Evolutionary conservation across 2,329 filamentous ascomycete genomes (phyloP).

Genomic region (Orbilia blumenaviensis): DNA sequence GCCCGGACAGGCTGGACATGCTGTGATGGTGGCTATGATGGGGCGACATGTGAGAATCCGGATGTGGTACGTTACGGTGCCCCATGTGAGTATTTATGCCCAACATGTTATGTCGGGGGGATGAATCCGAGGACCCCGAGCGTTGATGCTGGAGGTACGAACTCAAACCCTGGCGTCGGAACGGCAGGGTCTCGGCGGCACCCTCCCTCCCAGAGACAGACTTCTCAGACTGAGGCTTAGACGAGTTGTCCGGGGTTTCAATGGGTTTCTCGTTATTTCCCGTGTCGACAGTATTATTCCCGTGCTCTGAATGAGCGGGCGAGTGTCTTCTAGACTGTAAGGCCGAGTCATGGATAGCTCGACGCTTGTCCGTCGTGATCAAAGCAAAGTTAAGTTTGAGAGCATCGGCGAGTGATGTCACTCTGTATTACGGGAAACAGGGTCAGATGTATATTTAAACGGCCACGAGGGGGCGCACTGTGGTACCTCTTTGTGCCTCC

Average conservation of each 20-base stretch:
- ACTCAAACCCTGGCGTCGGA: conserved; percentile 52
- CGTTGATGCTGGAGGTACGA: conserved; percentile 50
- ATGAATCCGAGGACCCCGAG: conserved; percentile 45
- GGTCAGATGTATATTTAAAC: not conserved
- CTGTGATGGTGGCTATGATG: conserved; percentile 43
- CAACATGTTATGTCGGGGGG: conserved; percentile 33
- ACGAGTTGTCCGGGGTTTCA: conserved; percentile 16
- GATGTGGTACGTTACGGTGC: conserved; percentile 48
- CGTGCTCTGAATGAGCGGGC: conserved; percentile 57
- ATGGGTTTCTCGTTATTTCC: conserved; percentile 28
- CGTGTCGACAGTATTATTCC: conserved; percentile 58
- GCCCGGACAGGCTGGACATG: conserved; percentile 22
- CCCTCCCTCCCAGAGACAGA: not conserved
- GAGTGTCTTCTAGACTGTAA: conserved; percentile 57
- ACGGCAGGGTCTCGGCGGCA: conserved; percentile 58
- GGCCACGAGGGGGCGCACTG: not conserved
- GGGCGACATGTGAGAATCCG: conserved; percentile 48
- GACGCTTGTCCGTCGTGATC: conserved; percentile 82
- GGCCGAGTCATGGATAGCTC: conserved; percentile 61
- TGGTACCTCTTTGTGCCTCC: conserved; percentile 82
- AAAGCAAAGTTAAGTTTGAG: conserved; percentile 98
- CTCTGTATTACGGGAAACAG: conserved; percentile 64
- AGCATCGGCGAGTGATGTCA: conserved; percentile 93
- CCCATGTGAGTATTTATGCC: conserved; percentile 32
- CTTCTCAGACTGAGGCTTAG: conserved; percentile 43